These are phyloP conservation scores for Telfairia occidentalis DNA, from an alignment of 331 rosid species.

Conservation along the genomic window DNA sequence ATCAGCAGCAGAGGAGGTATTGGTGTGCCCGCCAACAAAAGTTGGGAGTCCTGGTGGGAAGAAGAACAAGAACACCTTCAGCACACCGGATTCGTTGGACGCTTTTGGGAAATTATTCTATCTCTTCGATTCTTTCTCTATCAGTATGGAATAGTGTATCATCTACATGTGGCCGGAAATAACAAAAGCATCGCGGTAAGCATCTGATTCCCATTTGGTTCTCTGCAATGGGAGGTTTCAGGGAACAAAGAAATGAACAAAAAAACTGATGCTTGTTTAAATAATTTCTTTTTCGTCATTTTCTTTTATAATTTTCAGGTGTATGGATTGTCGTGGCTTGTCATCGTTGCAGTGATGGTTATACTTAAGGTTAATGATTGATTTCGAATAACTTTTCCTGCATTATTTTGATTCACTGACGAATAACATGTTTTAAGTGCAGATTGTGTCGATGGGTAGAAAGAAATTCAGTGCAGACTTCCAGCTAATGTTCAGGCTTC, in stretches of 20 bases:
- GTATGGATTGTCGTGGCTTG: slow-evolving; percentile 86
- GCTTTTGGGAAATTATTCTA: slow-evolving; percentile 59
- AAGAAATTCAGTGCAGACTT: slow-evolving; percentile 89
- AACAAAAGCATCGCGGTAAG: slow-evolving; percentile 68
- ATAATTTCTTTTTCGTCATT: background rate
- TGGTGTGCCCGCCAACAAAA: slow-evolving; percentile 82
- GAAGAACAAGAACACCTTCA: slow-evolving; percentile 93
- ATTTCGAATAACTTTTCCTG: slow-evolving; percentile 12
- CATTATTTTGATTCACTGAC: background rate
- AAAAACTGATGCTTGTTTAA: background rate
- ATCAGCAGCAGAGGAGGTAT: slow-evolving; percentile 75
- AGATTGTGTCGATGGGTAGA: slow-evolving; percentile 92
- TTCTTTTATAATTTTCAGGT: slow-evolving; percentile 37
- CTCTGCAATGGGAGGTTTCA: background rate
- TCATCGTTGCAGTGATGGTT: slow-evolving; percentile 69
- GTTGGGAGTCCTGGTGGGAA: slow-evolving; percentile 99
- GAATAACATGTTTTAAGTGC: slow-evolving; percentile 32
- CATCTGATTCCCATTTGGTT: background rate
- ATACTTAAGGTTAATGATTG: slow-evolving; percentile 58
- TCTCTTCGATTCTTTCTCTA: slow-evolving; percentile 71
- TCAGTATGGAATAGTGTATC: slow-evolving; percentile 93
- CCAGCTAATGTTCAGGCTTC: slow-evolving; percentile 91
- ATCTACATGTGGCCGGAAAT: slow-evolving; percentile 52
- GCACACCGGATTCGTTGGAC: slow-evolving; percentile 55
- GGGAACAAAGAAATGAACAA: background rate